Percentiles rank a stretch among this genome's conserved stretches.
Evolutionary conservation across 1,284 basidiomycete species (phyloP).

Genomic region (Kalmanozyma brasiliensis): DNA sequence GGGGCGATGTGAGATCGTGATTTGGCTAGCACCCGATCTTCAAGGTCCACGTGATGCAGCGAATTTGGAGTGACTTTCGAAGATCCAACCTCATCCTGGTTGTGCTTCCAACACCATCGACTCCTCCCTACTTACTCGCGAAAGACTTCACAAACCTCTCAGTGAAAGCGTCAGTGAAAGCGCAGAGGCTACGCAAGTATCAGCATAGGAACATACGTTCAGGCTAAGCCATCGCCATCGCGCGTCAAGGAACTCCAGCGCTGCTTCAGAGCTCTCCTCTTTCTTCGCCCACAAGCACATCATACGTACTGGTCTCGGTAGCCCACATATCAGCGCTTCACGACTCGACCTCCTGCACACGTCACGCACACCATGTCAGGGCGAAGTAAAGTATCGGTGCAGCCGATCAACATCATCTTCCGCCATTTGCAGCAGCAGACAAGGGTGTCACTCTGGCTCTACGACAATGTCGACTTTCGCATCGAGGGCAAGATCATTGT

Average conservation of each 20-base stretch:
- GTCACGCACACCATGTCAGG: constrained; percentile 31
- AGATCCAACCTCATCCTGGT: constrained; percentile 12
- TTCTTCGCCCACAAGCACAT: neutral
- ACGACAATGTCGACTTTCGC: constrained; percentile 95
- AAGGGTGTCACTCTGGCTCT: constrained; percentile 93
- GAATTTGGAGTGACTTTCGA: constrained; percentile 6
- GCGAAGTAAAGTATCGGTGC: constrained; percentile 55
- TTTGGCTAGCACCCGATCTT: constrained; percentile 9
- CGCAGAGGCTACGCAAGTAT: too few species aligned
- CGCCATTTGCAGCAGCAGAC: constrained; percentile 94
- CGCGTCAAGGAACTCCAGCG: too few species aligned
- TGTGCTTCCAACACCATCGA: constrained; percentile 15
- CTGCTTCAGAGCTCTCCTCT: too few species aligned
- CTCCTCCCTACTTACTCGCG: too few species aligned
- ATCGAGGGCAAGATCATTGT: constrained; percentile 92
- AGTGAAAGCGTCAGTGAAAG: too few species aligned
- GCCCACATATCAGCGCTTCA: too few species aligned
- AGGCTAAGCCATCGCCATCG: too few species aligned
- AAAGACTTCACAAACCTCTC: too few species aligned
- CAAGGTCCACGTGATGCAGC: constrained; percentile 22
- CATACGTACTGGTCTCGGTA: neutral
- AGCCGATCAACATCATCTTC: constrained; percentile 88
- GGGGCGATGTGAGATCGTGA: constrained; percentile 3
- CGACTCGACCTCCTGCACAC: too few species aligned
- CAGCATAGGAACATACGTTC: too few species aligned